Evolutionary conservation across 441 rosid species (phyloP), one percentile per base, ranked within the genome.

Genomic region (Euphorbia schlechtendalii): DNA sequence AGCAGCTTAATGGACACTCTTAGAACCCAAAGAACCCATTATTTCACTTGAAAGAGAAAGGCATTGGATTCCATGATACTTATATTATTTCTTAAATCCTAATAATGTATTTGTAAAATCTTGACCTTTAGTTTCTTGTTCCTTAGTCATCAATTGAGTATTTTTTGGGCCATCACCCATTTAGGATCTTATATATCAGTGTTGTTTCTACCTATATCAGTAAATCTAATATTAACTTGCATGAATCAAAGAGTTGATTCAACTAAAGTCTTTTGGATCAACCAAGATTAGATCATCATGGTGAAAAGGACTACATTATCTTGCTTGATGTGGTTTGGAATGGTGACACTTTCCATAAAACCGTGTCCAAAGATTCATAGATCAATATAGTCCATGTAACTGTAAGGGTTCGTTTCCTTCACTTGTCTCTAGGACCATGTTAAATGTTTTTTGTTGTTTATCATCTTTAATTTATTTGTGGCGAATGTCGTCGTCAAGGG

Each of bases 51-150:
- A 14, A 15, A 34, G n/a, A 30, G 52, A 40, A n/a, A 25, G 59
- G 73, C 59, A 64, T 64, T 20, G n/a, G 73, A 70, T 70, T 57
- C 69, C 68, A 36, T 9, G 9, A 28, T 17, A 24, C 25, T 5
- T 24, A 48, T 6, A 9, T 36, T 36, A 36, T 36, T 36, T 36
- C 38, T 51, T 10, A 56, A 66, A 24, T 58, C 11, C 56, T 13
- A 15, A 41, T 55, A 5, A 38, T 45, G 20, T 46, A 27, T 32
- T 55, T 41, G 22, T 43, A n/a, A 63, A 45, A 41, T 41, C 61
- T 57, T 15, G 4, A 34, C 53, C 60, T 49, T 12, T 15, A 22
- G 30, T 56, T 56, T 45, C 14, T 46, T 43, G 14, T 66, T 66
- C 56, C 32, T 27, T 38, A 4, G 51, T 64, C 41, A 48, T 48